Percentiles rank a stretch among this genome's conserved stretches.
Evolutionary conservation across 352 stramenopile genomes (phyloP).

Genomic region (Pythium guiyangense): DNA sequence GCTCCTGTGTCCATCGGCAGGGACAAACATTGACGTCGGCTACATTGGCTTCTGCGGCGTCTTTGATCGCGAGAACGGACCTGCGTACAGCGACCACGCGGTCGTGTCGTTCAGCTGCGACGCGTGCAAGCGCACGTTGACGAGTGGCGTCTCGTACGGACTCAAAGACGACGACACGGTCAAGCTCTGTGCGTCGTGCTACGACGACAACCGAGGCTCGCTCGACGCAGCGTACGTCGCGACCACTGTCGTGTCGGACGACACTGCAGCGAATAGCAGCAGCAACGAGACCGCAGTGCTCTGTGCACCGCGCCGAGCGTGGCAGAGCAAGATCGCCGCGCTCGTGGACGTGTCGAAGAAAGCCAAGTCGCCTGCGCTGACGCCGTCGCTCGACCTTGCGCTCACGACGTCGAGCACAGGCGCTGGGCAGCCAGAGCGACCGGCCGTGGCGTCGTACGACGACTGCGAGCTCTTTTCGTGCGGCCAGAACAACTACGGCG

Average conservation of each 20-base stretch:
- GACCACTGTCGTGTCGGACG: slow-evolving; percentile 21
- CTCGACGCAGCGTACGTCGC: slow-evolving; percentile 49
- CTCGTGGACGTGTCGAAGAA: slow-evolving; percentile 33
- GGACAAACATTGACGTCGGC: slow-evolving; percentile 81
- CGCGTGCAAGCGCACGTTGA: slow-evolving; percentile 44
- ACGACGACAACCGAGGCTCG: slow-evolving; percentile 70
- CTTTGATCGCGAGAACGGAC: slow-evolving; percentile 79
- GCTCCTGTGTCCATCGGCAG: slow-evolving; percentile 52
- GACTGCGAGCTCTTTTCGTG: slow-evolving; percentile 86
- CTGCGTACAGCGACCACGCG: slow-evolving; percentile 61
- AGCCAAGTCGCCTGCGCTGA: slow-evolving; percentile 15
- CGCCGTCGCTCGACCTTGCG: slow-evolving; percentile 1
- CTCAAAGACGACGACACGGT: slow-evolving; percentile 46
- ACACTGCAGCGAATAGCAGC: slow-evolving; percentile 27
- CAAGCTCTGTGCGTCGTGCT: slow-evolving; percentile 70
- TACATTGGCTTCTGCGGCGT: slow-evolving; percentile 77
- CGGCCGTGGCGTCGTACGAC: slow-evolving; percentile 41
- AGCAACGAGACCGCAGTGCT: slow-evolving; percentile 29
- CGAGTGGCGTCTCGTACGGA: slow-evolving; percentile 56
- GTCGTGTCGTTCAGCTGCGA: slow-evolving; percentile 43
- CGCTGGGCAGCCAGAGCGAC: slow-evolving; percentile 6
- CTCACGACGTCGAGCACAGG: neutral
- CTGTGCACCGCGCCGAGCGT: slow-evolving; percentile 46
- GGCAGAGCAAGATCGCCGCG: slow-evolving; percentile 42
- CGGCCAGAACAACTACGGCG: slow-evolving; percentile 88